phyloP scores from a whole-genome alignment of 108 stramenopile genomes.

The Cylindrotheca fusiformis region DNA sequence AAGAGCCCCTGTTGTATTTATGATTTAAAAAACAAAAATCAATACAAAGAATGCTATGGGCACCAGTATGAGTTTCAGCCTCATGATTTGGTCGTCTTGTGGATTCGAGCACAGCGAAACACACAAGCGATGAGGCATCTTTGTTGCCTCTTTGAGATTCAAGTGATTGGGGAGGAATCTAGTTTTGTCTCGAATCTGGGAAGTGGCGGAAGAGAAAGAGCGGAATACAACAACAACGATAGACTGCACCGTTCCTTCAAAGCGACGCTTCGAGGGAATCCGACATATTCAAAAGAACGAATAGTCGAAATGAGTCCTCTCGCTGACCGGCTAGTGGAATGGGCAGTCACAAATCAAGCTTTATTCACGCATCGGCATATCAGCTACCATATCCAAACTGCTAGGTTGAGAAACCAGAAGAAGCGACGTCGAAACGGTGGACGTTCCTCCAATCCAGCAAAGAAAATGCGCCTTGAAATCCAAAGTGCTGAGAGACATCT shows the following conservation, averaged over 20 bases:
- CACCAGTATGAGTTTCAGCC: conserved; percentile 18
- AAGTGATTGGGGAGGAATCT: neutral
- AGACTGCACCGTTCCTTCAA: neutral
- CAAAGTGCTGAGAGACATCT: neutral
- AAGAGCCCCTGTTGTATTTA: conserved; percentile 15
- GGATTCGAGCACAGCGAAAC: conserved; percentile 52
- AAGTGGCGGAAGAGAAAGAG: conserved; percentile 1
- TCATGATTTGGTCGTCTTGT: conserved; percentile 43
- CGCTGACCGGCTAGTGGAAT: conserved; percentile 38
- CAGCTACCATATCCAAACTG: neutral
- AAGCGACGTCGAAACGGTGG: neutral
- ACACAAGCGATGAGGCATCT: conserved; percentile 38
- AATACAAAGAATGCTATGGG: neutral
- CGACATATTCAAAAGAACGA: conserved; percentile 2
- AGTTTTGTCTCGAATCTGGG: no score
- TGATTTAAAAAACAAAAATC: conserved; percentile 6
- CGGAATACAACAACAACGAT: no score
- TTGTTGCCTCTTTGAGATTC: conserved; percentile 30
- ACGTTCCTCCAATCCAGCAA: neutral
- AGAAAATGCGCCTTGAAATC: conserved; percentile 1
- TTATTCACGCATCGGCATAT: conserved; percentile 26
- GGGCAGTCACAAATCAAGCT: conserved; percentile 48
- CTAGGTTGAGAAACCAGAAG: neutral
- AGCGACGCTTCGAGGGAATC: conserved; percentile 37
- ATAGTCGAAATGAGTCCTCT: conserved; percentile 3